Base-by-base conservation (phyloP, 306 rosid species). In the Spatholobus suberectus region DNA sequence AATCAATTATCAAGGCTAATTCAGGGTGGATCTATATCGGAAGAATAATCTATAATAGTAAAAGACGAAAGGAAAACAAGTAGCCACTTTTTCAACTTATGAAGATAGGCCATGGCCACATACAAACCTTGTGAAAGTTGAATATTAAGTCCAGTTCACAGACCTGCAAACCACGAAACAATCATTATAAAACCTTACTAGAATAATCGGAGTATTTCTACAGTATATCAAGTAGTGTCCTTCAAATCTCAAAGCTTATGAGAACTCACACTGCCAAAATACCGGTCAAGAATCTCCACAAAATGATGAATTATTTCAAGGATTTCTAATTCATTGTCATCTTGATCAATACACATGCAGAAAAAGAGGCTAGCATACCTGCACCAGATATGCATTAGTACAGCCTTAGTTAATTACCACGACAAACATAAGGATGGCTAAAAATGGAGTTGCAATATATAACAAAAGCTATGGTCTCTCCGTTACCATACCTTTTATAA, bases 301-400 rank as follows among this genome's bases (percentile, higher is more conserved):
- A 6, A 95, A 82, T 95, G 97, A 90, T 95, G 98, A 80, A 95
- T 95, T 72, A 90, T 87, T 85, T 91, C 97, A 72, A 95, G 97
- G 78, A 89, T 67, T 89, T 95, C 98, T 73, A 95, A 84, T 85
- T 91, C 98, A 6, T 95, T 95, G 89, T 95, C 98, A 0, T 90
- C 91, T 70, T 87, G 92, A 85, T 93, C 98, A 68, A 93, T 91
- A 81, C 97, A 95, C 97, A 95, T 91, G 87, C 97, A 91, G 85
- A 95, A 95, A 86, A 90, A 95, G n/a, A 95, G 94, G 77, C 98
- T 93, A 14, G 98, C 98, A 81, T 95, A 95, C 88, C 97, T 95
- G 95, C 87, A 89, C 24, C 70, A 68, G 73, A 67, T 24, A 57
- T 73, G 49, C 51, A 73, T 57, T 67, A 49, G 5, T 21, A 62